Evolutionary conservation across 129 eudicot species (phyloP).

Genomic region (Flaveria bidentis): DNA sequence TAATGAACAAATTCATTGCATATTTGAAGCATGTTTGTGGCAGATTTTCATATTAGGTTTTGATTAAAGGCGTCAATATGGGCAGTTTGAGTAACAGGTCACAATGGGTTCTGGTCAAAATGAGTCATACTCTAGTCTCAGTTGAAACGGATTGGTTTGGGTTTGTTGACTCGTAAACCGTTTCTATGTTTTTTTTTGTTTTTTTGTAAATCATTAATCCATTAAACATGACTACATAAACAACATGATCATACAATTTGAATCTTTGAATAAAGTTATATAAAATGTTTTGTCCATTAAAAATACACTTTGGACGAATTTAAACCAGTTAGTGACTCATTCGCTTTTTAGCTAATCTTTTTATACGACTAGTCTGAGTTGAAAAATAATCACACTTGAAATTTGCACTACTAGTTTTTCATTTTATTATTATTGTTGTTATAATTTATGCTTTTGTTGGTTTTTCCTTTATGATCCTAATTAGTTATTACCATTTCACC

Average conservation of each 20-base stretch:
- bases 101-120: not conserved
- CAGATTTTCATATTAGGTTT: not conserved
- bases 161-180: not conserved
- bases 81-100: not conserved
- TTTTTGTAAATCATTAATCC: not conserved
- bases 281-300: not conserved
- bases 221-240: not conserved
- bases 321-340: not conserved
- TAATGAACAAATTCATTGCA: not conserved
- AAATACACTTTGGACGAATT: not conserved
- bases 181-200: not conserved
- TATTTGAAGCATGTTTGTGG: not conserved
- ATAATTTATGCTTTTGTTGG: not conserved
- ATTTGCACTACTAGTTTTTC: not conserved
- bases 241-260: not conserved
- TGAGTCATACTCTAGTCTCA: not conserved
- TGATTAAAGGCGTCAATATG: not conserved
- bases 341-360: not conserved
- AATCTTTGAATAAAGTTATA: not conserved
- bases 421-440: not conserved
- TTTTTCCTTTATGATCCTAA: conserved; percentile 8
- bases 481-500: conserved; percentile 18
- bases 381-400: not conserved
- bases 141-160: not conserved
- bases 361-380: not conserved